Base-by-base conservation (phyloP, 129 eudicot genomes). In the Flaveria trinervia region DNA sequence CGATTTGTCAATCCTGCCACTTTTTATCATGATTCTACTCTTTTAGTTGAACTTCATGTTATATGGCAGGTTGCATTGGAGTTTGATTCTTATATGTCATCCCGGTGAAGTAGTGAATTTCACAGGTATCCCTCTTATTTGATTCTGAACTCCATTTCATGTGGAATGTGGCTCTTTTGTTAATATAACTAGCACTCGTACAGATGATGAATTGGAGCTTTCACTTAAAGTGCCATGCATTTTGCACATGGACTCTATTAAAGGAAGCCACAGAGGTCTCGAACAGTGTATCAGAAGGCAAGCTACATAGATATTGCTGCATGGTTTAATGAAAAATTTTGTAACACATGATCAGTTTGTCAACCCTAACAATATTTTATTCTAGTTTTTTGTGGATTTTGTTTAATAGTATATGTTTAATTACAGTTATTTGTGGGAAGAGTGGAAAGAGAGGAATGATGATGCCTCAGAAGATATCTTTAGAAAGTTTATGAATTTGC, bases 191-290 rank as follows among this genome's bases (percentile, higher is more conserved):
- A 48, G 67, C 50, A 54, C 50, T 61, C 18, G n/a, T 79, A 80
- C 83, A 88, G 97, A 83, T 18, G 84, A 86, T 46, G 86, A 72
- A 70, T 46, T 77, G 61, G 86, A 70, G 61, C 74, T 23, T 43
- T 67, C 77, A 74, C 30, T 9, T 15, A 91, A 85, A 81, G 70
- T 80, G 43, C 97, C 97, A 16, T 86, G 94, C 83, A 91, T 91
- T 74, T 74, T 91, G 79, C 97, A 91, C 79, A 73, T 91, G 97
- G 92, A 91, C 75, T 91, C 97, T 60, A 83, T 91, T 25, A 83
- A 82, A 86, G 97, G 97, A 81, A 86, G 88, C 83, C 97, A 91
- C 74, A 85, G 89, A 81, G 97, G 97, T 57, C 78, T 91, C 22
- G 78, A 77, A 68, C 65, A 76, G 67, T 78, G 81, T 77, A 80